A percentile compares a stretch with the other conserved stretches of the same genome.
Evolutionary conservation across 257 asterid species (phyloP).

Genomic region (Salvia miltiorrhiza): DNA sequence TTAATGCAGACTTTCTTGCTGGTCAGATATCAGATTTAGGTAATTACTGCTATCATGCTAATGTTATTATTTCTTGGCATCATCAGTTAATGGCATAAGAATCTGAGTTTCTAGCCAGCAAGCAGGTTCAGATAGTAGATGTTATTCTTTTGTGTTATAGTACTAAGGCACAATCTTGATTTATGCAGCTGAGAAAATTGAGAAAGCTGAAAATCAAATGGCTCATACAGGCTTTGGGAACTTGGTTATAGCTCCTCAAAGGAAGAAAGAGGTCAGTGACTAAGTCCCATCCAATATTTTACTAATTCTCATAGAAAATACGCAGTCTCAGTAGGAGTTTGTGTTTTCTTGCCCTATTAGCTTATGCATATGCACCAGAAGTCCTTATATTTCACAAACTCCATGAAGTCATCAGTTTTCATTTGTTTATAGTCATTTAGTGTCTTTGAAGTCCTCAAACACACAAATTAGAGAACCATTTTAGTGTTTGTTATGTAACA

Average conservation of each 20-base stretch:
- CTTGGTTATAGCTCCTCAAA: constrained; percentile 3
- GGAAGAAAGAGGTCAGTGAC: constrained; percentile 6
- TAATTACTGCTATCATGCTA: constrained; percentile 19
- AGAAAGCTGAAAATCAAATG: constrained; percentile 7
- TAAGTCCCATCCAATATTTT: not conserved
- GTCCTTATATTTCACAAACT: not conserved
- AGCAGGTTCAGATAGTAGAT: not conserved
- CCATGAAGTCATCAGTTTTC: not conserved
- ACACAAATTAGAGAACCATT: not conserved
- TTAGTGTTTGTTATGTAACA: not conserved
- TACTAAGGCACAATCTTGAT: not conserved
- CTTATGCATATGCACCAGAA: not conserved
- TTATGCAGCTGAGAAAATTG: constrained; percentile 1
- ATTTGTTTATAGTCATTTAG: not conserved
- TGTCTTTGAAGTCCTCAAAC: constrained; percentile 1
- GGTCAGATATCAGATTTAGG: constrained; percentile 98
- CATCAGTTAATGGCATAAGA: not conserved
- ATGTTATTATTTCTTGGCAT: not conserved
- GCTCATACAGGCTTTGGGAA: not conserved
- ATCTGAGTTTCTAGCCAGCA: not conserved
- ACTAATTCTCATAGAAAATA: not conserved
- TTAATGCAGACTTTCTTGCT: constrained; percentile 95
- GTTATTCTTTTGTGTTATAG: not conserved
- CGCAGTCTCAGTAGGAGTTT: not conserved
- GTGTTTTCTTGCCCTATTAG: not conserved